Evolutionary conservation across 2,329 filamentous ascomycete genomes (phyloP).

Genomic region (Hymenoscyphus salicellus): DNA sequence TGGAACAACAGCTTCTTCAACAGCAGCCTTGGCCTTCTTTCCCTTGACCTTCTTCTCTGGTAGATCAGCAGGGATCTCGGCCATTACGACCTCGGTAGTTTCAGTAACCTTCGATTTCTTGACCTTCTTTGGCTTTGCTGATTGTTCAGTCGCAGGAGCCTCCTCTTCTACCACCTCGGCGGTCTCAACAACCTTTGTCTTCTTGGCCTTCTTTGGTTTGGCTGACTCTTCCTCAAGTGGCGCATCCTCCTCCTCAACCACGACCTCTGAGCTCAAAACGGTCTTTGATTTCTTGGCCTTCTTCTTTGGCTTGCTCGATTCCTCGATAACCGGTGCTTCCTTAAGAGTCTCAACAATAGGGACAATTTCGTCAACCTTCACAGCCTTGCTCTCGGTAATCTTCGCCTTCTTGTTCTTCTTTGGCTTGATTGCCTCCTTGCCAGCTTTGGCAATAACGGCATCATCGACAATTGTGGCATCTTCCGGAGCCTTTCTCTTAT

Average conservation of each 20-base stretch:
- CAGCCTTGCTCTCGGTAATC: constrained; percentile 13
- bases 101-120: constrained; percentile 2
- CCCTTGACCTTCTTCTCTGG: constrained; percentile 4
- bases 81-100: constrained; percentile 12
- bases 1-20: constrained; percentile 46
- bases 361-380: constrained; percentile 9
- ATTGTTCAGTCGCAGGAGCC: constrained; percentile 5
- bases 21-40: constrained; percentile 31
- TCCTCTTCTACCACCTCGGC: constrained; percentile 1
- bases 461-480: background rate
- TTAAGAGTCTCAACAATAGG: constrained; percentile 8
- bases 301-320: constrained; percentile 24
- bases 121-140: constrained; percentile 38
- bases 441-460: constrained; percentile 21
- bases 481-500: constrained; percentile 1
- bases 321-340: background rate
- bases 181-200: constrained; percentile 27
- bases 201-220: constrained; percentile 42
- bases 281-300: constrained; percentile 25
- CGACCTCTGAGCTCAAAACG: background rate
- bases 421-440: constrained; percentile 25
- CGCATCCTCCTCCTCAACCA: constrained; percentile 15
- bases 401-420: constrained; percentile 30
- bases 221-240: constrained; percentile 9
- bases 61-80: constrained; percentile 12